A percentile compares a stretch with the other conserved stretches of the same genome.
Conservation (phyloP, 2,329 filamentous ascomycete genomes). For the Hysterium pulicare region DNA sequence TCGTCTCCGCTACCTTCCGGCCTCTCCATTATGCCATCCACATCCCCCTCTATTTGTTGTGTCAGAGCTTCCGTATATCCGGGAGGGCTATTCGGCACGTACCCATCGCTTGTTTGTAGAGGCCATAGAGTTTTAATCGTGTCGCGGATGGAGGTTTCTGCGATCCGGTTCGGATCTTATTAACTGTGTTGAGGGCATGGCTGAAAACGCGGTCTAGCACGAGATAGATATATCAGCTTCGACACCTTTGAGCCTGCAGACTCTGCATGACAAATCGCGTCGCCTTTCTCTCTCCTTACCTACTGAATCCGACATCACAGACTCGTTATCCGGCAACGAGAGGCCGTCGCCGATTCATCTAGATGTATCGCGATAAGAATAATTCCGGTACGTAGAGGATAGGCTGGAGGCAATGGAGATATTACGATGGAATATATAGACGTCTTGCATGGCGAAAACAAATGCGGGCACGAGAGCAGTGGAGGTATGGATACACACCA, state of each 20-base stretch:
- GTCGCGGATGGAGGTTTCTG: constrained; percentile 81
- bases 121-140: constrained; percentile 87
- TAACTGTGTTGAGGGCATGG: constrained; percentile 97
- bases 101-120: constrained; percentile 98
- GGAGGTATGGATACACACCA: background rate
- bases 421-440: constrained; percentile 8
- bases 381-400: constrained; percentile 2
- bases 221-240: background rate
- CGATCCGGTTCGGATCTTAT: constrained; percentile 93
- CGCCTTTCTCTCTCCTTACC: constrained; percentile 35
- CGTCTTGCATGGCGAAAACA: constrained; percentile 22
- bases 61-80: constrained; percentile 6
- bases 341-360: constrained; percentile 14
- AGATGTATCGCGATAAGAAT: constrained; percentile 10
- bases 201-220: constrained; percentile 89
- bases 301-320: constrained; percentile 40
- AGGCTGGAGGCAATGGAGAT: background rate
- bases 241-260: no score
- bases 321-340: constrained; percentile 19
- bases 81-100: constrained; percentile 16
- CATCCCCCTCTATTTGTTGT: constrained; percentile 71
- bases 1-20: constrained; percentile 56
- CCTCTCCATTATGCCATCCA: constrained; percentile 87
- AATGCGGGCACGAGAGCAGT: constrained; percentile 2
- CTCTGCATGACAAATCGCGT: no score